These are phyloP conservation scores for Senecio squalidus DNA, from an alignment of 140 eudicot species.

Conservation along the genomic window DNA sequence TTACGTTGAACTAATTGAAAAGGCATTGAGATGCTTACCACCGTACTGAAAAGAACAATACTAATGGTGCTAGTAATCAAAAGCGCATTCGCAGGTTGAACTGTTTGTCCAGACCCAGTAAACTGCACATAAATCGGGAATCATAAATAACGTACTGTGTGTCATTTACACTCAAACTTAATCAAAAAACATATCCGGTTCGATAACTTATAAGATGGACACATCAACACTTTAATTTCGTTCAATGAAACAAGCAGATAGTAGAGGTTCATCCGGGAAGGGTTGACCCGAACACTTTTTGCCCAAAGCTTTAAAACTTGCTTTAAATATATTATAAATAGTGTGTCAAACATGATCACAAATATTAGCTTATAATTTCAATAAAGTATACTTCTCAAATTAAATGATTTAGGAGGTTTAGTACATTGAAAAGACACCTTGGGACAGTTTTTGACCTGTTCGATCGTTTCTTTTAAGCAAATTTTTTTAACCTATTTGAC, in stretches of 20 bases:
- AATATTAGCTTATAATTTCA: no score
- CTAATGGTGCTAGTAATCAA: slow-evolving; percentile 88
- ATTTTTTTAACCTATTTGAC: no score
- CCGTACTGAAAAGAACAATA: slow-evolving; percentile 77
- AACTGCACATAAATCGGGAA: slow-evolving; percentile 47
- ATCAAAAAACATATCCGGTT: background rate
- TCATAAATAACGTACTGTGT: background rate
- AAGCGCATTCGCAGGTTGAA: slow-evolving; percentile 70
- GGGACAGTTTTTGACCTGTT: no score
- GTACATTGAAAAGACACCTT: no score
- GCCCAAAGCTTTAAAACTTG: no score
- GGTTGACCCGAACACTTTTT: no score
- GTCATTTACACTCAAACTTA: background rate
- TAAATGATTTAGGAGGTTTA: no score
- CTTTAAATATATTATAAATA: no score
- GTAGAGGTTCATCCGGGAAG: no score
- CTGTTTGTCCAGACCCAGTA: slow-evolving; percentile 67
- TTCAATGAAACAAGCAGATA: background rate
- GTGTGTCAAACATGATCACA: no score
- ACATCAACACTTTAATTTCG: background rate
- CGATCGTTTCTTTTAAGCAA: no score
- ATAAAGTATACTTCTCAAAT: no score
- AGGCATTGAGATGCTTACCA: slow-evolving; percentile 44
- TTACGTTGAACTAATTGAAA: background rate
- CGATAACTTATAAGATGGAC: background rate